These are phyloP conservation scores for Kitagawia praeruptora DNA, from an alignment of 129 eudicot genomes.

Conservation along the genomic window DNA sequence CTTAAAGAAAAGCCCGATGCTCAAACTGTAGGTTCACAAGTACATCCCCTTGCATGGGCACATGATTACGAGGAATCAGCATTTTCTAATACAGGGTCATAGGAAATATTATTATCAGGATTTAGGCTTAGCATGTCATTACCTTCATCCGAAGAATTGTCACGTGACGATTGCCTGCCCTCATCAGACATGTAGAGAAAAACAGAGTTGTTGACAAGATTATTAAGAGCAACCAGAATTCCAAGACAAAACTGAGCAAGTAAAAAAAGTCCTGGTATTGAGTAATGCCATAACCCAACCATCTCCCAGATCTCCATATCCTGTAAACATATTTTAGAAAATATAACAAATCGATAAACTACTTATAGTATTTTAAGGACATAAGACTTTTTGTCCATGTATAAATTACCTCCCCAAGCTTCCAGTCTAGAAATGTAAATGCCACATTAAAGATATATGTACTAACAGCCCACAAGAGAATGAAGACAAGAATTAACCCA, in stretches of 20 bases:
- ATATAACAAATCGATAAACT: conserved; percentile 5
- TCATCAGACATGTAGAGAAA: conserved; percentile 73
- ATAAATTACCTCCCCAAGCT: conserved; percentile 44
- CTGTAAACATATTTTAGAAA: conserved; percentile 31
- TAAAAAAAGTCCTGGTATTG: conserved; percentile 89
- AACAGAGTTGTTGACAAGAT: conserved; percentile 92
- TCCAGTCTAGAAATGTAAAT: conserved; percentile 40
- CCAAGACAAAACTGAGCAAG: conserved; percentile 96
- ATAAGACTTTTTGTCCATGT: background rate
- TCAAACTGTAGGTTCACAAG: background rate
- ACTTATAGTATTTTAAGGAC: background rate
- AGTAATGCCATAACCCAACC: conserved; percentile 95
- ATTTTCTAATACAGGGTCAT: background rate
- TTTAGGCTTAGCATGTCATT: conserved; percentile 9
- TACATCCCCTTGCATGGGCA: background rate
- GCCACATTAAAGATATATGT: conserved; percentile 70
- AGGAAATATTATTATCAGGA: background rate
- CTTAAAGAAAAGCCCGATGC: background rate
- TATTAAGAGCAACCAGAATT: conserved; percentile 80
- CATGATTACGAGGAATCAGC: background rate
- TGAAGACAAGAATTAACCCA: conserved; percentile 63
- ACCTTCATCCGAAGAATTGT: conserved; percentile 61
- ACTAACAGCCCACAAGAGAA: conserved; percentile 73
- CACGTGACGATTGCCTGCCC: conserved; percentile 35
- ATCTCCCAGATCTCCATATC: conserved; percentile 92